phyloP scores from a whole-genome alignment of 805 yeast species.

The Alloascoidea africana region DNA sequence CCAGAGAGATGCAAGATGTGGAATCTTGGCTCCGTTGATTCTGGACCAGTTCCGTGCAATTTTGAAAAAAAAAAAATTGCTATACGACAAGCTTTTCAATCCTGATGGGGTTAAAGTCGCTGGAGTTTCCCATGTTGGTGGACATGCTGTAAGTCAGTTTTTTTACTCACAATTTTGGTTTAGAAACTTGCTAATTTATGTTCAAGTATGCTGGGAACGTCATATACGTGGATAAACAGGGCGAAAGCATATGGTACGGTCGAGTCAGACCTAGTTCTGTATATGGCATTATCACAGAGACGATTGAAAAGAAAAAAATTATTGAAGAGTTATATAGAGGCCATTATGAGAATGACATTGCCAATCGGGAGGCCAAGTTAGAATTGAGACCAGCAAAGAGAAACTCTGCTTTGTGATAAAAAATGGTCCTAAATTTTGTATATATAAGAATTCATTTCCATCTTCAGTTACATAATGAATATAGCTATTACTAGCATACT shows the following conservation, averaged over 20 bases:
- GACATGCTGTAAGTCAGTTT: constrained; percentile 34
- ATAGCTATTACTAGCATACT: no score
- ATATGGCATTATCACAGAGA: constrained; percentile 47
- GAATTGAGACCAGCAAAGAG: no score
- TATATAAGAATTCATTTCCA: no score
- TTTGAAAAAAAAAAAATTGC: constrained; percentile 19
- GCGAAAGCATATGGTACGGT: constrained; percentile 59
- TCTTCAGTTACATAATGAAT: no score
- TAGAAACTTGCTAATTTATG: background rate
- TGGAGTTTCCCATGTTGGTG: constrained; percentile 64
- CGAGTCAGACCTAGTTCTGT: constrained; percentile 50
- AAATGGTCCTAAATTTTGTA: no score
- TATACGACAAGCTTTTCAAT: constrained; percentile 11
- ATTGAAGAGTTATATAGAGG: constrained; percentile 48
- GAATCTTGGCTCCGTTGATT: constrained; percentile 45
- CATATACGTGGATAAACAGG: constrained; percentile 31
- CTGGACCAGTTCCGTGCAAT: constrained; percentile 32
- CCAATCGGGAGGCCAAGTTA: no score
- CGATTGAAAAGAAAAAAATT: constrained; percentile 31
- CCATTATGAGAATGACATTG: no score
- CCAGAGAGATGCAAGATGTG: constrained; percentile 52
- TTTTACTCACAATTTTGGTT: no score
- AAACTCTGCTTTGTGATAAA: no score
- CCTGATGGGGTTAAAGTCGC: constrained; percentile 28
- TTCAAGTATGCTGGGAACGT: constrained; percentile 62